Conservation (phyloP, 306 rosid species). For the Castanopsis chinensis region DNA sequence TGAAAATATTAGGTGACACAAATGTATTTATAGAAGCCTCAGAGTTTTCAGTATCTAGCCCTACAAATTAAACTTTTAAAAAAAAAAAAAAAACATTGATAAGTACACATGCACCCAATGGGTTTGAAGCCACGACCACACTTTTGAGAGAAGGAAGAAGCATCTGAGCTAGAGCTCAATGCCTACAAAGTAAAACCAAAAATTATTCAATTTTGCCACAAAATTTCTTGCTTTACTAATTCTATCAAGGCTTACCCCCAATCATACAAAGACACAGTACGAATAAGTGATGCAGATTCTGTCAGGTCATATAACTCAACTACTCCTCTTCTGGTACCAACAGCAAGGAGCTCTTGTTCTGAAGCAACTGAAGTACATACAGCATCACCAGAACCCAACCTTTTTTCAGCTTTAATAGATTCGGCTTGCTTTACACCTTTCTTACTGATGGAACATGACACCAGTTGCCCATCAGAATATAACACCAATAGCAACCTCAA, state of each 20-base stretch:
- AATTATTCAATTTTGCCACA: constrained; percentile 8
- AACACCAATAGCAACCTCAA: constrained; percentile 80
- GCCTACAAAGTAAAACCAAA: constrained; percentile 17
- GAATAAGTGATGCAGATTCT: constrained; percentile 66
- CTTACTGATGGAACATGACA: constrained; percentile 84
- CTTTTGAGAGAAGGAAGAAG: no score
- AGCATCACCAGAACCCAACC: constrained; percentile 74
- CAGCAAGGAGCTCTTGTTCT: constrained; percentile 90
- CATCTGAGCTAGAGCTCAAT: no score
- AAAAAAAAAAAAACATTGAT: not conserved
- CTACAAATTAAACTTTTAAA: constrained; percentile 18
- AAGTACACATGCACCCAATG: no score
- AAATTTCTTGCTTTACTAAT: constrained; percentile 22
- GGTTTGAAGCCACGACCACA: no score
- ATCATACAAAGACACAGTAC: constrained; percentile 77
- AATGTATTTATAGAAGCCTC: not conserved
- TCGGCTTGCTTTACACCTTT: constrained; percentile 85
- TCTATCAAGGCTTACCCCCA: constrained; percentile 79
- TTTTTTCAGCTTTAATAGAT: constrained; percentile 73
- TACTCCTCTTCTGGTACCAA: constrained; percentile 87
- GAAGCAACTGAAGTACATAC: constrained; percentile 79
- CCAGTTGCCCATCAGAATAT: constrained; percentile 79
- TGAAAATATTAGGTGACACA: not conserved
- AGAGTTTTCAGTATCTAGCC: constrained; percentile 7
- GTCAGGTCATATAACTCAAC: constrained; percentile 89